These are phyloP conservation scores for Fonsecaea nubica DNA, from an alignment of 2,329 filamentous ascomycete genomes.

Conservation along the genomic window DNA sequence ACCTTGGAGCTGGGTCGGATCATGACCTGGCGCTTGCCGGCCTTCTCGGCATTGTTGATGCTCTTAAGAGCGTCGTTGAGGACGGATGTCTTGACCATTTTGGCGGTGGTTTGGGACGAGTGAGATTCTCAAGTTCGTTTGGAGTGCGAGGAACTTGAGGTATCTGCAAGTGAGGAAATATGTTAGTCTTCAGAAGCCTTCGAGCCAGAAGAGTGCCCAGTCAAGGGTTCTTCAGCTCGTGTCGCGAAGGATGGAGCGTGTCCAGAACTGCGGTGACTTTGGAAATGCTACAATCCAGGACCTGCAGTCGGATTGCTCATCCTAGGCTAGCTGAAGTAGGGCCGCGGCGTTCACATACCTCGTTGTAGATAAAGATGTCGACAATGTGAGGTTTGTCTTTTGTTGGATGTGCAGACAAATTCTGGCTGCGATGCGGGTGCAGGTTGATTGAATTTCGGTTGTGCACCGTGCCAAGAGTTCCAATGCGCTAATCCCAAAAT, in stretches of 20 bases:
- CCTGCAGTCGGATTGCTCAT: conserved; percentile 37
- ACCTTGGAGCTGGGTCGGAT: conserved; percentile 99
- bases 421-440: background rate
- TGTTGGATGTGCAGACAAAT: conserved; percentile 19
- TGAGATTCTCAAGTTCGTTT: conserved; percentile 60
- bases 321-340: conserved; percentile 41
- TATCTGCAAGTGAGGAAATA: conserved; percentile 57
- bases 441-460: conserved; percentile 10
- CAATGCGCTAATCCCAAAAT: background rate
- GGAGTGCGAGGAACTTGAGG: conserved; percentile 58
- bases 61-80: conserved; percentile 98
- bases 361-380: conserved; percentile 21
- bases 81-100: conserved; percentile 99
- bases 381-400: conserved; percentile 30
- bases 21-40: conserved; percentile 98
- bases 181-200: conserved; percentile 69
- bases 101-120: conserved; percentile 57
- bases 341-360: conserved; percentile 38
- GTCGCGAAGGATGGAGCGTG: conserved; percentile 45
- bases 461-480: conserved; percentile 16
- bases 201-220: conserved; percentile 73
- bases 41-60: conserved; percentile 99
- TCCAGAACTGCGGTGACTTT: conserved; percentile 24
- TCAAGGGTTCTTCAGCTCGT: conserved; percentile 74
- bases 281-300: conserved; percentile 36